Base-by-base conservation (phyloP, 805 yeast species). In the Metschnikowia orientalis region DNA sequence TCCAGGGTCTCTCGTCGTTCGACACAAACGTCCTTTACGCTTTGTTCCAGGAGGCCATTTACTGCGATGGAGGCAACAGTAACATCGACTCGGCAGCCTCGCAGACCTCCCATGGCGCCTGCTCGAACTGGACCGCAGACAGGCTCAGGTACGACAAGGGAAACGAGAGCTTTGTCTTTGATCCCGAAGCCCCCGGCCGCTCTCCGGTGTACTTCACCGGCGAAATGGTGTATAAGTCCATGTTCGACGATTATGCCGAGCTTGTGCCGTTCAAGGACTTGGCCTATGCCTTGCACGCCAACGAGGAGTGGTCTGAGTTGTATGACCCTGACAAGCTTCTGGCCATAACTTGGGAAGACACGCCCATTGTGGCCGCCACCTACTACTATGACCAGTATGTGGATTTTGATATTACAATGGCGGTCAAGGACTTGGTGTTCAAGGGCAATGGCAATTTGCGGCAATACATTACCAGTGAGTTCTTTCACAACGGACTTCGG, bases 1-100 rank as follows among this genome's bases (percentile, higher is more conserved):
- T 73, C 8, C 64, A 68, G 39, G 50, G 49, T 27, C 42, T 35
- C 15, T 48, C 57, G 6, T 54, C 67, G 1, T 77, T 74, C 45
- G 81, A 75, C 37, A 68, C 80, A 4, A 76, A 76, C 41, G 53
- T 71, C 18, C 44, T 77, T 11, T 76, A 76, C 45, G 75, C 76
- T 3, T 56, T 77, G 24, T 67, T 75, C 42, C 80, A 75, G 47
- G 81, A 76, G 41, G 75, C 79, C 5, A 75, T 77, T 10, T 76
- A 76, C 49, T 57, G 71, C 38, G 75, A 73, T 42, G 71, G 74
- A 0, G 5, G 5, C 6, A 25, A 25, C 26, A 28, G 26, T 16
- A 39, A 39, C 27, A 34, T 40, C 25, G 8, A 27, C 7, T 6
- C 35, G 22, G 29, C 34, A 33, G 7, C 26, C 9, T 11, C 8